A percentile compares a stretch with the other conserved stretches of the same genome.
Evolutionary conservation across 106 monocot species (phyloP).

Genomic region (Acorus calamus): DNA sequence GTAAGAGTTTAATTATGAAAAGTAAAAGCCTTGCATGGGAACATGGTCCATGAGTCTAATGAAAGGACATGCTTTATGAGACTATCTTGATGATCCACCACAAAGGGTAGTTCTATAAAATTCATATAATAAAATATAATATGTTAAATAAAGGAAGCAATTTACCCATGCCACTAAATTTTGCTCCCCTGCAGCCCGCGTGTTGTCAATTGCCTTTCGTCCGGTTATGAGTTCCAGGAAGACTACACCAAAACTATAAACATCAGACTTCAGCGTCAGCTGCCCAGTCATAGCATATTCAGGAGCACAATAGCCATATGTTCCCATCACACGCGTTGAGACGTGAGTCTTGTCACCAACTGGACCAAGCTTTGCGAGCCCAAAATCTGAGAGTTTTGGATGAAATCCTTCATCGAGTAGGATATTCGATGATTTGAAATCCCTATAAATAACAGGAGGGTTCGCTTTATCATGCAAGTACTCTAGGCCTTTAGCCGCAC

Average conservation of each 20-base stretch:
- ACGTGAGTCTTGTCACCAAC: constrained; percentile 75
- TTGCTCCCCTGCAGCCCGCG: constrained; percentile 43
- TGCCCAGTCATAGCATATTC: constrained; percentile 82
- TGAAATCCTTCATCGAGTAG: constrained; percentile 45
- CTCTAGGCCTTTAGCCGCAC: constrained; percentile 66
- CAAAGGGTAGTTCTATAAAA: no score
- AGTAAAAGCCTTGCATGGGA: no score
- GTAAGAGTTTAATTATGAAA: no score
- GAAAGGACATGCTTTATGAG: no score
- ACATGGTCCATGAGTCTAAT: no score
- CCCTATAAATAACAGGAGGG: constrained; percentile 65
- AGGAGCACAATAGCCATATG: constrained; percentile 72
- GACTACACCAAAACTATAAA: constrained; percentile 76
- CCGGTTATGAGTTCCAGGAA: constrained; percentile 70
- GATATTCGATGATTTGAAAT: constrained; percentile 73
- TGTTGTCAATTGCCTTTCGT: constrained; percentile 62
- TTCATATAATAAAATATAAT: no score
- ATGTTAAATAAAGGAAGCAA: neutral
- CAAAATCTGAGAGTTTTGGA: constrained; percentile 71
- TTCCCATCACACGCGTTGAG: constrained; percentile 69
- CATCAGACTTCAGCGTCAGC: constrained; percentile 62
- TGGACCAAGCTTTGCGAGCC: constrained; percentile 73
- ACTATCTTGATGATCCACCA: no score
- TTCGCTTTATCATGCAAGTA: constrained; percentile 66
- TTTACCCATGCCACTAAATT: constrained; percentile 73